Conservation (phyloP, 306 rosid species). For the Gastrolobium bilobum region DNA sequence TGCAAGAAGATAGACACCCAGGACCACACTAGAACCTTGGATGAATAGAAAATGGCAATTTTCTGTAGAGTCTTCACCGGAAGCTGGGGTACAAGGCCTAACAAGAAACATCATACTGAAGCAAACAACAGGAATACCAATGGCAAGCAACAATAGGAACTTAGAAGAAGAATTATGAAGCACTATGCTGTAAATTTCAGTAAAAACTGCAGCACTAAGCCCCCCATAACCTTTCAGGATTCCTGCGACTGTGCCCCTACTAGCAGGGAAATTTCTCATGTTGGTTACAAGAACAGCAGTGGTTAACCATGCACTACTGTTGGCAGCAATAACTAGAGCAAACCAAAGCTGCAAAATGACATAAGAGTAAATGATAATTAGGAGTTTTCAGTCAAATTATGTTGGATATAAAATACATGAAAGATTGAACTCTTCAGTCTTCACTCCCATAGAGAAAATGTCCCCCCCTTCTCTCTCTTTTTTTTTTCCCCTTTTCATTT, state of each 20-base stretch:
- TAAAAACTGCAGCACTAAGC: conserved; percentile 79
- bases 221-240: conserved; percentile 84
- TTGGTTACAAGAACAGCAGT: conserved; percentile 85
- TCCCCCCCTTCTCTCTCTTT: background rate
- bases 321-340: conserved; percentile 73
- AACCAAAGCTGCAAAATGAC: conserved; percentile 67
- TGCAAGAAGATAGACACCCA: conserved; percentile 73
- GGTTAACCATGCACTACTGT: conserved; percentile 78
- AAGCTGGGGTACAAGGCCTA: conserved; percentile 79
- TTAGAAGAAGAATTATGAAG: conserved; percentile 66
- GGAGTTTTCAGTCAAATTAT: conserved; percentile 7
- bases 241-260: conserved; percentile 76
- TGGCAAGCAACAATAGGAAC: conserved; percentile 65
- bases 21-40: conserved; percentile 67
- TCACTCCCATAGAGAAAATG: background rate
- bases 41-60: conserved; percentile 65
- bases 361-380: background rate
- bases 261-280: conserved; percentile 85
- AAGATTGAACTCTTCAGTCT: conserved; percentile 7
- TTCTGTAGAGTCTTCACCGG: conserved; percentile 63
- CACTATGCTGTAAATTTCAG: conserved; percentile 70
- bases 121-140: conserved; percentile 75
- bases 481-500: background rate
- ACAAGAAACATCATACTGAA: conserved; percentile 75
- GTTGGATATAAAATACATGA: background rate